Evolutionary conservation across 2,329 filamentous ascomycete species (phyloP).

Genomic region (Xylariaceae sp.): DNA sequence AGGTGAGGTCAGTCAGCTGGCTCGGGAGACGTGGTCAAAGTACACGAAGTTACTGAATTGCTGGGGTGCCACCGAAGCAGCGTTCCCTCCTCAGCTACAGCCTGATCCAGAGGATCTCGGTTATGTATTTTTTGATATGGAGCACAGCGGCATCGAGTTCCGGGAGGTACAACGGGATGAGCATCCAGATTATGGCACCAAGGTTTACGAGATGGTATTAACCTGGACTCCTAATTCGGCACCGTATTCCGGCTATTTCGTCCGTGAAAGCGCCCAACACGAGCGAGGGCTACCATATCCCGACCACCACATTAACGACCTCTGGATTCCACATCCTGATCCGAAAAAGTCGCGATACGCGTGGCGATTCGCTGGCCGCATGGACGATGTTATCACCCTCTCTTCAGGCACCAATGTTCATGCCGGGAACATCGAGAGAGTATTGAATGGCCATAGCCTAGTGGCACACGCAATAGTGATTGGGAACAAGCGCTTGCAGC

Average conservation of each 20-base stretch:
- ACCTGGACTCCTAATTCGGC: conserved; percentile 13
- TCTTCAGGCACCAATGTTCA: conserved; percentile 22
- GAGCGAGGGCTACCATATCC: conserved; percentile 3
- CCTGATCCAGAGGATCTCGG: conserved; percentile 18
- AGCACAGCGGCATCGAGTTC: conserved; percentile 18
- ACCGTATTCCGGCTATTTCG: conserved; percentile 18
- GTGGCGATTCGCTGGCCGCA: conserved; percentile 25
- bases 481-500: conserved; percentile 19
- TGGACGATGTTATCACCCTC: conserved; percentile 30
- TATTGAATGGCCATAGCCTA: conserved; percentile 6
- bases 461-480: conserved; percentile 19
- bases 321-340: conserved; percentile 26
- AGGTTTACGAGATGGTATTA: conserved; percentile 23
- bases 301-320: conserved; percentile 18
- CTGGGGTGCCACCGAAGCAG: conserved; percentile 21
- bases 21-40: conserved; percentile 18
- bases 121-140: conserved; percentile 23
- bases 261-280: conserved; percentile 2
- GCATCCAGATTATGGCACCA: conserved; percentile 8
- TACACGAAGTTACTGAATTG: conserved; percentile 18
- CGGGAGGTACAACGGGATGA: conserved; percentile 16
- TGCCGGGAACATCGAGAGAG: conserved; percentile 19
- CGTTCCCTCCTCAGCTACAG: conserved; percentile 15
- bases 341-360: conserved; percentile 19
- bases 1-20: conserved; percentile 18